phyloP scores from a whole-genome alignment of 176 grass and related monocot species.

The Luzula sylvatica region DNA sequence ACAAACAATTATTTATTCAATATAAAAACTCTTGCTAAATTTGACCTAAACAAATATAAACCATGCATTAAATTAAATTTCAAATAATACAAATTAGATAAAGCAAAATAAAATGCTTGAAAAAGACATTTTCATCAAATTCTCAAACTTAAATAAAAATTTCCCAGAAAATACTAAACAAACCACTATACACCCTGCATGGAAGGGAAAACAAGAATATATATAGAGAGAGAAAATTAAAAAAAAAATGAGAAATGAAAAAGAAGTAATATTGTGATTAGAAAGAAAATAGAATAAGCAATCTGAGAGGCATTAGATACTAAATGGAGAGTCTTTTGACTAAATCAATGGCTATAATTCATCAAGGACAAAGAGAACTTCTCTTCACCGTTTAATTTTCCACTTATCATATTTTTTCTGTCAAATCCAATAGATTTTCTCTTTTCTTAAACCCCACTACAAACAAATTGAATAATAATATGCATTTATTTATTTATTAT shows the following conservation, averaged over 20 bases:
- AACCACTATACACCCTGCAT: too few relatives aligned
- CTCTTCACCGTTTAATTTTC: slow-evolving; percentile 4
- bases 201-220: too few relatives aligned
- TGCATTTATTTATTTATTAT: too few relatives aligned
- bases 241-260: neutral
- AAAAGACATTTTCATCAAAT: neutral
- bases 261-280: neutral
- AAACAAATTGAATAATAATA: neutral
- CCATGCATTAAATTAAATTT: too few relatives aligned
- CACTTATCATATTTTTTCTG: slow-evolving; percentile 11
- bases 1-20: too few relatives aligned
- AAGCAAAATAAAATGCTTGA: neutral
- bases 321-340: slow-evolving; percentile 9
- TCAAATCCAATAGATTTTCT: slow-evolving; percentile 6
- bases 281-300: neutral
- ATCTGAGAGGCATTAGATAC: slow-evolving; percentile 16
- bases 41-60: too few relatives aligned
- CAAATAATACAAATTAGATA: too few relatives aligned
- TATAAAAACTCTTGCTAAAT: too few relatives aligned
- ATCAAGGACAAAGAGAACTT: slow-evolving; percentile 1
- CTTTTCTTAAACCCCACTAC: slow-evolving; percentile 7
- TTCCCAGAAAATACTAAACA: too few relatives aligned
- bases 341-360: slow-evolving; percentile 17
- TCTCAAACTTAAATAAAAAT: too few relatives aligned
- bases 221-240: too few relatives aligned